Base-by-base conservation (phyloP, 257 asterid species). In the Solanum chiquidenum region DNA sequence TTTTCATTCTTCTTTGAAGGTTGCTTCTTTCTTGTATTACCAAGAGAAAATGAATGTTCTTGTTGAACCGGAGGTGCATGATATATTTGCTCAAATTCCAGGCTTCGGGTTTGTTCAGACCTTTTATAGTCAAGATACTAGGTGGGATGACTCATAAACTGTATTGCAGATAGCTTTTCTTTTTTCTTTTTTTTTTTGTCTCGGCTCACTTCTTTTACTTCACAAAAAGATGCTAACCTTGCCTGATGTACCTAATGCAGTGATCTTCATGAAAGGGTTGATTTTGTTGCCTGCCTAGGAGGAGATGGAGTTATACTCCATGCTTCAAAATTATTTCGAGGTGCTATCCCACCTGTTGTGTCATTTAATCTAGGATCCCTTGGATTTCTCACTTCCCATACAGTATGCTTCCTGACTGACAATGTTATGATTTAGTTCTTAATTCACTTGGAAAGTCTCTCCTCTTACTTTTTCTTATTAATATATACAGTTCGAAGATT, bases 271-370 rank as follows among this genome's bases (percentile, higher is more conserved):
- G 98, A 97, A 90, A 94, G 98, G 91, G 97, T 97, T 88, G 99
- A 97, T 93, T 93, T 97, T 88, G 98, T 97, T 34, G 97, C 98
- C 88, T 97, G 99, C 93, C 93, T 97, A 94, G 99, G 99, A 66
- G 99, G 99, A 82, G 99, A 97, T 79, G 99, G 99, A 73, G 99
- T 97, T 89, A 97, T 96, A 91, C 99, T 97, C 73, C 99, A 96
- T 71, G 99, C 99, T 38, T 95, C 99, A 25, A 97, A 96, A 92
- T 89, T 97, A 91, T 97, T 97, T 90, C 93, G 99, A 91, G 99
- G 94, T 49, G 97, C 98, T 44, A 98, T 97, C 87, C 99, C 99
- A 88, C 99, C 99, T 83, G 99, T 97, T 83, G 99, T 97, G 87
- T 97, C 99, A 69, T 97, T 97, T 94, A 96, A 96, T 91, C 98